Base-by-base conservation (phyloP, 164 flowering plant genomes). In the Euptelea pleiosperma region DNA sequence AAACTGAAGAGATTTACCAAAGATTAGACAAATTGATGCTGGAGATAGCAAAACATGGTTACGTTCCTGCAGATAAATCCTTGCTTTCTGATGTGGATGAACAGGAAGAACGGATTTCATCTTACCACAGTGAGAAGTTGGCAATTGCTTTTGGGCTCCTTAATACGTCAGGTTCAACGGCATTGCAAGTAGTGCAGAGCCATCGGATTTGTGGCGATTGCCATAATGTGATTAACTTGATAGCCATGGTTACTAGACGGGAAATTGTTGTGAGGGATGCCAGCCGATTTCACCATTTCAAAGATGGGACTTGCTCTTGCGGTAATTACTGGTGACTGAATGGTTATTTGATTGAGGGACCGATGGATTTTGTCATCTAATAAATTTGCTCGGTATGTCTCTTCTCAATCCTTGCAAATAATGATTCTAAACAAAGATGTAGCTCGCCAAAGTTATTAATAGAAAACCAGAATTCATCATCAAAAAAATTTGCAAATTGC, bases 31-130 rank as follows among this genome's bases (percentile, higher is more conserved):
- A 65, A 2, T 57, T 91, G 66, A 81, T 82, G 81, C 35, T 57
- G 58, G 79, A 84, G 62, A 78, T 91, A 42, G 56, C 73, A 18
- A 70, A 72, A 51, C 63, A 64, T 28, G 96, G 87, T n/a, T 88
- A 91, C 60, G 63, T 67, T 24, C 74, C 79, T 1, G 64, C 70
- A 36, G 55, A 50, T 29, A 74, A 65, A 34, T 66, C 66, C 57
- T 57, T 84, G 71, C 94, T 88, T 71, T 85, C 93, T 50, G 97
- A 91, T 72, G 93, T 86, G n/a, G 83, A 80, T 57, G 89, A 83
- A 60, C 68, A 73, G 15, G 94, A 86, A 57, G 75, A 72, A 42
- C 58, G 44, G 11, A 48, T 70, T 46, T 47, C 37, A 18, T 12
- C 42, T 21, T 82, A 80, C 70, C 94, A 86, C 64, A 86, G 91